phyloP scores from a whole-genome alignment of 176 grass and related monocot genomes.

The Leersia perrieri region DNA sequence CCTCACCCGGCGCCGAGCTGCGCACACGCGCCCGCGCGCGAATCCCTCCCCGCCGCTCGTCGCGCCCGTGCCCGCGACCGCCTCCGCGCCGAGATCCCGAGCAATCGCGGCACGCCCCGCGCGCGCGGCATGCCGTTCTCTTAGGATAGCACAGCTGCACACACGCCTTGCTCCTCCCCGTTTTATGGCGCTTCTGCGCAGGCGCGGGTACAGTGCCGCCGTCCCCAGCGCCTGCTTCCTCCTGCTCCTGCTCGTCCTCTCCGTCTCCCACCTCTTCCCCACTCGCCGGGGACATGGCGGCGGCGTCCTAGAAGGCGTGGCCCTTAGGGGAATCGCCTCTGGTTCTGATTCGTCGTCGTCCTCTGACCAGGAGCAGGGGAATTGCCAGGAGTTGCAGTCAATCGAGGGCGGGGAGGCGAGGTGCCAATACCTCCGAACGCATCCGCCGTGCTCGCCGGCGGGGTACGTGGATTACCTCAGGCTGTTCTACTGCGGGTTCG shows the following conservation, averaged over 20 bases:
- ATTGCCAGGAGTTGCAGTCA: slow-evolving; percentile 47
- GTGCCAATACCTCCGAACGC: slow-evolving; percentile 56
- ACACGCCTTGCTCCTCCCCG: too few relatives aligned
- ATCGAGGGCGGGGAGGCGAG: slow-evolving; percentile 18
- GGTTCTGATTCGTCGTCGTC: background rate
- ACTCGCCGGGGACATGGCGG: background rate
- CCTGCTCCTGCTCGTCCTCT: slow-evolving; percentile 23
- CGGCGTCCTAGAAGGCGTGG: background rate
- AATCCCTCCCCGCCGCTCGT: background rate
- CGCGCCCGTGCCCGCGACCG: background rate
- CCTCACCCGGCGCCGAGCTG: background rate
- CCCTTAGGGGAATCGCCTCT: background rate
- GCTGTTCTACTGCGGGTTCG: slow-evolving; percentile 72
- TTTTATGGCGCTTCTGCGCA: slow-evolving; percentile 53
- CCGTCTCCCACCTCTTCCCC: background rate
- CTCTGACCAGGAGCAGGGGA: background rate
- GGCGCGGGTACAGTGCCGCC: slow-evolving; percentile 43
- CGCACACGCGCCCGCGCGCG: too few relatives aligned
- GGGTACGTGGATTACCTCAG: slow-evolving; percentile 79
- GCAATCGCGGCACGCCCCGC: background rate
- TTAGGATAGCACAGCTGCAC: background rate
- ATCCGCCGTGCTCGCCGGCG: slow-evolving; percentile 42
- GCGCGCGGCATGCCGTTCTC: slow-evolving; percentile 34
- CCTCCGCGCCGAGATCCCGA: background rate
- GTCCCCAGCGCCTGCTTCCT: slow-evolving; percentile 56